These are phyloP conservation scores for Amphibolis antarctica DNA, from an alignment of 106 monocot genomes.

Conservation along the genomic window DNA sequence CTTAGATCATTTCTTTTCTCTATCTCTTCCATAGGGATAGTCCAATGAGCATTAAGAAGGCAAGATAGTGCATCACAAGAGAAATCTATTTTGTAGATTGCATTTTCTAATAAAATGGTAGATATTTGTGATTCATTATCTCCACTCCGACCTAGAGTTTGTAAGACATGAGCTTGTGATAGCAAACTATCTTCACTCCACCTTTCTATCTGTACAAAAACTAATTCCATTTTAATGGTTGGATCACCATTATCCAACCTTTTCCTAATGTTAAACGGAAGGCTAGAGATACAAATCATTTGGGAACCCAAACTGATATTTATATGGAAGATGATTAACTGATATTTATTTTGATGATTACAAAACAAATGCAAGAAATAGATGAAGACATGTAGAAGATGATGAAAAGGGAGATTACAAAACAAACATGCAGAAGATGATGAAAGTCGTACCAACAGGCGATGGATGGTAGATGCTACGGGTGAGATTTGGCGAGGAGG, in stretches of 20 bases:
- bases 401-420: too few relatives aligned
- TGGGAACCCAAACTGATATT: too few relatives aligned
- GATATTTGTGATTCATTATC: conserved; percentile 64
- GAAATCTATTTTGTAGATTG: conserved; percentile 40
- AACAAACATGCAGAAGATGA: too few relatives aligned
- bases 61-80: conserved; percentile 45
- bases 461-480: too few relatives aligned
- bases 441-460: too few relatives aligned
- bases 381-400: too few relatives aligned
- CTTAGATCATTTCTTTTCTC: conserved; percentile 59
- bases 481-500: too few relatives aligned
- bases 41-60: conserved; percentile 51
- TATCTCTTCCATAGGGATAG: conserved; percentile 42
- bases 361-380: too few relatives aligned
- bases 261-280: conserved; percentile 39
- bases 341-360: too few relatives aligned
- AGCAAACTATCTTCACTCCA: conserved; percentile 57
- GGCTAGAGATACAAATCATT: conserved; percentile 29
- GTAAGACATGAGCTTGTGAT: conserved; percentile 38
- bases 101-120: conserved; percentile 89
- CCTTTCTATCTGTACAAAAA: conserved; percentile 51
- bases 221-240: conserved; percentile 51
- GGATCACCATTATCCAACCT: conserved; percentile 36
- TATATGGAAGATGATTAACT: too few relatives aligned
- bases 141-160: conserved; percentile 51